Conservation (phyloP, 2,329 filamentous ascomycete species). For the Tolypocladium amazonense region DNA sequence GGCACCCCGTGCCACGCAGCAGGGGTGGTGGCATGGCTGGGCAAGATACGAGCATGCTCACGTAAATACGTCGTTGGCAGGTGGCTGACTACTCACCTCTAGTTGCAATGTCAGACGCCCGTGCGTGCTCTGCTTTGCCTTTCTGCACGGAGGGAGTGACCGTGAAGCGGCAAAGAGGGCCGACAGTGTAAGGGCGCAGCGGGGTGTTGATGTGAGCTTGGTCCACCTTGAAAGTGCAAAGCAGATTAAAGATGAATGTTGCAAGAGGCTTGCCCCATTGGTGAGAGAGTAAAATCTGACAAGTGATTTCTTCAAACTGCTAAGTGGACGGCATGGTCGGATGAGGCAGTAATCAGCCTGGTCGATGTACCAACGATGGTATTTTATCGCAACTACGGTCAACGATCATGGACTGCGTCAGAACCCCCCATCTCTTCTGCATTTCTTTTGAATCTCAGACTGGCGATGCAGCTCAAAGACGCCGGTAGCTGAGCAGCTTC, state of each 20-base stretch:
- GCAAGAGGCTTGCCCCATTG: neutral
- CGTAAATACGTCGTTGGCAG: neutral
- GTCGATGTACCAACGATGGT: neutral
- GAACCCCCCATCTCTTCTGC: neutral
- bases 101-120: neutral
- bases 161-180: neutral
- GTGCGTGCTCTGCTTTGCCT: neutral
- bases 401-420: neutral
- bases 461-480: neutral
- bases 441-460: neutral
- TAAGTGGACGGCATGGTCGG: neutral
- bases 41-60: neutral
- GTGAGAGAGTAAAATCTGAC: neutral
- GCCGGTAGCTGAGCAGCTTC: neutral
- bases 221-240: neutral
- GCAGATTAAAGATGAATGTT: neutral
- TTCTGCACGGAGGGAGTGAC: neutral
- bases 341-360: no score
- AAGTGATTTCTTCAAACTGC: neutral
- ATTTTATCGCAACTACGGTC: neutral
- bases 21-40: neutral
- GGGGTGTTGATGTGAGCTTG: neutral
- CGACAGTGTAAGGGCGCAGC: neutral
- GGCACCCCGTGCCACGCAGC: neutral
- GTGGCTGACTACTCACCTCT: neutral